These are phyloP conservation scores for Mallotus japonicus DNA, from an alignment of 441 rosid genomes.

Conservation along the genomic window DNA sequence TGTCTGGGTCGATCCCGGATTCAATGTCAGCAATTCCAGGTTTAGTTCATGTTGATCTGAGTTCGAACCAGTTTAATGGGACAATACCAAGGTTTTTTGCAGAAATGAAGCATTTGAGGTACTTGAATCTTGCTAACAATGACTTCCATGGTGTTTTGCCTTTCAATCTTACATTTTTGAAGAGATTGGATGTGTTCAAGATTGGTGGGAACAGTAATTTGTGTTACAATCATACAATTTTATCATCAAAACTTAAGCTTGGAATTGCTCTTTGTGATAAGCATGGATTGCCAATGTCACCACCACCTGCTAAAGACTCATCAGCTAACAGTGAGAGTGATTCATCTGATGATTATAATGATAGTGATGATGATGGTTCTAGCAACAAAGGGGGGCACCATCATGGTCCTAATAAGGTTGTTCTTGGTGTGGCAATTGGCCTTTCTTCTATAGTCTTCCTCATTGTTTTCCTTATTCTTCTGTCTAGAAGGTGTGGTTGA, in stretches of 20 bases:
- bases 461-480: slow-evolving; percentile 72
- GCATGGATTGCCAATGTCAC: slow-evolving; percentile 83
- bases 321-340: slow-evolving; percentile 35
- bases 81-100: slow-evolving; percentile 74
- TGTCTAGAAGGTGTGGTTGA: slow-evolving; percentile 85
- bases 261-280: slow-evolving; percentile 84
- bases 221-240: slow-evolving; percentile 67
- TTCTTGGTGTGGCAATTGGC: slow-evolving; percentile 83
- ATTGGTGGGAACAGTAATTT: slow-evolving; percentile 68
- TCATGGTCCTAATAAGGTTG: slow-evolving; percentile 86
- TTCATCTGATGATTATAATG: slow-evolving; percentile 50
- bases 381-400: slow-evolving; percentile 41
- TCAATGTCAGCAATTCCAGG: slow-evolving; percentile 73
- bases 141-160: slow-evolving; percentile 76
- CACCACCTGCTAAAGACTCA: slow-evolving; percentile 69
- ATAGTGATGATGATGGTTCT: slow-evolving; percentile 27
- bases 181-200: slow-evolving; percentile 62
- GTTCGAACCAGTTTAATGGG: slow-evolving; percentile 85
- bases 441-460: slow-evolving; percentile 87
- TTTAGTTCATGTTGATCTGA: slow-evolving; percentile 73
- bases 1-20: slow-evolving; percentile 81
- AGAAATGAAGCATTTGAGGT: slow-evolving; percentile 57
- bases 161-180: slow-evolving; percentile 67
- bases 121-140: slow-evolving; percentile 73
- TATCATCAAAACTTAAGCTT: slow-evolving; percentile 72